Evolutionary conservation across 768 basidiomycete species (phyloP), one percentile per base, ranked within the genome.

Genomic region (Podaxis rugospora): DNA sequence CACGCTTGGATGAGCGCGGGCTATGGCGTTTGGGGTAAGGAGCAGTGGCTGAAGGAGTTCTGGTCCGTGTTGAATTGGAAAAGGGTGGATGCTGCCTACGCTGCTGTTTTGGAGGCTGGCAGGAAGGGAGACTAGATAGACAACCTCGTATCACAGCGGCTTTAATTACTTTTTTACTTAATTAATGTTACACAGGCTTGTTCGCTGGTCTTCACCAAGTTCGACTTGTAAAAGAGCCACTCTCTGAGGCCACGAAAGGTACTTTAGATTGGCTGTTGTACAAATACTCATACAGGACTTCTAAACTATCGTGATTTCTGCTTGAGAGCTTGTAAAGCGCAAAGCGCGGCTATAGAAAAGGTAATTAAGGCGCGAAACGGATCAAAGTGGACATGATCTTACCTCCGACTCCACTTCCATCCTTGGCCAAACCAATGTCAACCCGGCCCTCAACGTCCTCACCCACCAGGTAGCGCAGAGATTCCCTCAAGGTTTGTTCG

Each of bases 371-470:
- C 7, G 11, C 55, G 65, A 50, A 60, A 62, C 42, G 63, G 49
- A 51, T 40, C 16, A 14, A 60, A 18, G 35, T 59, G 55, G 40
- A 50, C 54, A 50, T 23, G 16, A n/a, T 72, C 90, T 76, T 72
- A 97, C 95, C 96, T 69, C 97, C 97, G 44, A 95, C 94, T 39
- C 96, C 97, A 68, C 93, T 95, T 11, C 97, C 97, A 66, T 99
- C 97, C 73, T 97, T 98, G 3, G 97, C 97, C 70, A 98, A 71
- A 39, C 93, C 96, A 67, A 98, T 91, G 52, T 88, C 82, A 0
- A 97, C 86, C 32, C 85, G 78, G 67, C 84, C 79, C 77, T 95
- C 93, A 5, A 91, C 86, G 35, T 91, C 86, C 42, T 83, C 78
- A 2, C 96, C 96, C 2, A 98, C 84, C 21, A 98, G 69, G 2